Evolutionary conservation across 129 eudicot species (phyloP).

Genomic region (Scalesia atractyloides): DNA sequence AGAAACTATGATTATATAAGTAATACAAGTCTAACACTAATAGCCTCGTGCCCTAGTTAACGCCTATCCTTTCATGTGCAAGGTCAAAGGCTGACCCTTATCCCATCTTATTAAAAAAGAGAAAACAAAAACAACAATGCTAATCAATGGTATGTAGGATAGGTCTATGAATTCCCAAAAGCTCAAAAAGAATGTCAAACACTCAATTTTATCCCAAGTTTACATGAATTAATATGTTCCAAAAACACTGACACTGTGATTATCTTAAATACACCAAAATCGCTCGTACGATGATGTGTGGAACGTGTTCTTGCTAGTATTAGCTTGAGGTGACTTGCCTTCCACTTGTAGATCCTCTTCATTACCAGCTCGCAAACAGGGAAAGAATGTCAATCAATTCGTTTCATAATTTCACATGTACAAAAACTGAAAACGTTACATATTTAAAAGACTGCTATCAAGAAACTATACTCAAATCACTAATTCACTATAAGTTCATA

Average conservation of each 20-base stretch:
- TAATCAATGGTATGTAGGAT: background rate
- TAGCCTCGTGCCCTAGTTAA: background rate
- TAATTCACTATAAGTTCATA: conserved; percentile 5
- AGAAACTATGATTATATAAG: background rate
- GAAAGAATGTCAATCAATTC: conserved; percentile 20
- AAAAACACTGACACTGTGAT: background rate
- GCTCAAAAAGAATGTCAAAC: background rate
- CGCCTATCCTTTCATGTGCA: background rate
- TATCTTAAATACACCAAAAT: background rate
- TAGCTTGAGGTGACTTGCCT: background rate
- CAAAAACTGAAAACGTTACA: background rate
- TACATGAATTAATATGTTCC: background rate
- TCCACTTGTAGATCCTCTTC: conserved; percentile 4
- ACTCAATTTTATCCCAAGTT: background rate
- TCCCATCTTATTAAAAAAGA: background rate
- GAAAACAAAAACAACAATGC: background rate
- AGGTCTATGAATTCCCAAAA: background rate
- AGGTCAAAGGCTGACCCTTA: conserved; percentile 9
- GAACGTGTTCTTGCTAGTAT: background rate
- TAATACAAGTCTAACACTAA: background rate
- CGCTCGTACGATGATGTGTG: conserved; percentile 32
- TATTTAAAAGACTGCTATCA: conserved; percentile 8
- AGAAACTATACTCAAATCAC: conserved; percentile 13
- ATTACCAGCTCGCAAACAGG: conserved; percentile 19
- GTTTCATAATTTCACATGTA: background rate